Evolutionary conservation across 176 grass and related monocot genomes (phyloP), one percentile per base, ranked within the genome.

Genomic region (Oryza meyeriana): DNA sequence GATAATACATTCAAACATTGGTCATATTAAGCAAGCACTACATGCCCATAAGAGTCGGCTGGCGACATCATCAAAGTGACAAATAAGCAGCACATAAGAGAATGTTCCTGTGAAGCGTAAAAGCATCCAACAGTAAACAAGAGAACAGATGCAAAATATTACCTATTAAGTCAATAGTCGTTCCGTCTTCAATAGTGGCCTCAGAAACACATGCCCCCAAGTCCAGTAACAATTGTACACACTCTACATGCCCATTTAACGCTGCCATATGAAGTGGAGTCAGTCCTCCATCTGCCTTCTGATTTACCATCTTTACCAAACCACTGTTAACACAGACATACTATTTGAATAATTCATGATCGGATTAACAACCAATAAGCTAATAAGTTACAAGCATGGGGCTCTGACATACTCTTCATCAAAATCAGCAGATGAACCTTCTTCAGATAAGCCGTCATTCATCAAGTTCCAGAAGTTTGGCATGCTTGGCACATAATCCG

Each of bases 231-330:
- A 98, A 80, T 58, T 98, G 96, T 55, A 98, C 83, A 26, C 90
- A 91, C 61, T 98, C 96, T 13, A 85, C 85, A 69, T 98, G 90
- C 20, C 90, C 91, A 32, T 98, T 98, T 84, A 98, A 72, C n/a
- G 87, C 90, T 33, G 96, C 90, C 96, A 98, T 98, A 84, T 98
- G 96, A 76, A 98, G 90, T 18, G 96, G 84, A 45, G 93, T 95
- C 81, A 98, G 83, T 55, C 96, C 96, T 81, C 90, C 96, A 90
- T 98, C 93, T 7, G 91, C 90, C 66, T 89, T 89, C 83, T 85
- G 79, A 76, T 89, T 89, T 44, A 91, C 81, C 77, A 94, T 82
- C 84, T 82, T 89, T 30, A 80, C 70, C 82, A 94, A 82, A 64
- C 48, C 84, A 75, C 92, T 91, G 84, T 5, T 44, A 85, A 77